Base-by-base conservation (phyloP, 805 yeast species). In the Metschnikowia lunata region DNA sequence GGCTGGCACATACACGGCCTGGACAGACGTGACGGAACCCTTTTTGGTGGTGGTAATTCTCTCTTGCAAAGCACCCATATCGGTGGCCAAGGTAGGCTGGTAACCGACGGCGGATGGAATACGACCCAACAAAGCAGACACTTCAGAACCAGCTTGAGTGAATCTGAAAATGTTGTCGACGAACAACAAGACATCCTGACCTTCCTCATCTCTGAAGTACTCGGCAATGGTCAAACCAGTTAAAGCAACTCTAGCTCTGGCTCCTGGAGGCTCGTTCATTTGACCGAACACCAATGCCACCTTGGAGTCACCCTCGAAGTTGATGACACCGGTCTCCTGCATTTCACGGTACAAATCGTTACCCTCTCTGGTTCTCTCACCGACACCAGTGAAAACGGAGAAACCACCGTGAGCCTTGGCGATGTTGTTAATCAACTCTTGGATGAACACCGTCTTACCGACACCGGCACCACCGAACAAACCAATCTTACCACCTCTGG, bases 401-500 rank as follows among this genome's bases (percentile, higher is more conserved):
- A 91, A 91, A 86, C 98, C 98, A 88, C 98, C 99, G 76, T 91
- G 98, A 67, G 99, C 98, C 83, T 91, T 93, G 72, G 99, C 99
- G 69, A 91, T 93, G 83, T 91, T 91, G 90, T 93, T 91, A 76
- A 91, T 91, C 80, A 91, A 83, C 80, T 91, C 99, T 82, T 91
- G 99, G 78, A 91, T 91, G 79, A 91, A 91, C 56, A 91, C 99
- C 75, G 99, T 91, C 79, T 91, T 91, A 79, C 99, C 99, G 87
- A 91, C 99, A 91, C 99, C 99, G 75, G 99, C 99, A 91, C 99
- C 99, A 82, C 99, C 99, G 86, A 91, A 91, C 70, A 91, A 84
- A 85, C 99, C 99, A 88, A 91, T 91, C 85, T 91, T 91, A 88
- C 99, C 99, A 88, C 99, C 99, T 88, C 97, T 89, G 71, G 99